phyloP scores from a whole-genome alignment of 805 yeast species.

The Saccharomycopsis guyanensis region DNA sequence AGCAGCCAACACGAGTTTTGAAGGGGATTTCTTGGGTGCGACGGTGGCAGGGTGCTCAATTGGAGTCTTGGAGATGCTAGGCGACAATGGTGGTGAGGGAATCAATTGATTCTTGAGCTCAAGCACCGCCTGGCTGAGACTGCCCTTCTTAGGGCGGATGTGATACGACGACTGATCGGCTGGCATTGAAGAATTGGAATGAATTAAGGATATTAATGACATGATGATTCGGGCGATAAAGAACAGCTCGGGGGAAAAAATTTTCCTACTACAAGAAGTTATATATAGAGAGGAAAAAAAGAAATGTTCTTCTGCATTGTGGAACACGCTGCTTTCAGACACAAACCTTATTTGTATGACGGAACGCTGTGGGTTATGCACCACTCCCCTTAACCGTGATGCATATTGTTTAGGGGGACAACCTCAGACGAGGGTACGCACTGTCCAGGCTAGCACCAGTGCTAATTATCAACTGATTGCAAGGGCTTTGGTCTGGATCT shows the following conservation, averaged over 20 bases:
- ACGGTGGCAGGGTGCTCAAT: neutral
- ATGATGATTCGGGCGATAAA: neutral
- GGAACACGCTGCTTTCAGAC: neutral
- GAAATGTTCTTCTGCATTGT: neutral
- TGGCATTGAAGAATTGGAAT: constrained; percentile 3
- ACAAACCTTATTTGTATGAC: neutral
- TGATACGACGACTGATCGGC: neutral
- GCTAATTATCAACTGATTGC: no score
- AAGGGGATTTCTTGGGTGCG: neutral
- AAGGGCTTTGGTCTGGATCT: no score
- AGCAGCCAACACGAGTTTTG: constrained; percentile 12
- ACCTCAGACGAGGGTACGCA: neutral
- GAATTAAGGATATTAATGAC: neutral
- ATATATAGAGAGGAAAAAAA: constrained; percentile 1
- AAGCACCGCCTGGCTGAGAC: neutral
- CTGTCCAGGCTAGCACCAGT: no score
- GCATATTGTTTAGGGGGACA: neutral
- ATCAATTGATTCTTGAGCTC: constrained; percentile 26
- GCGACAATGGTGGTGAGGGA: constrained; percentile 41
- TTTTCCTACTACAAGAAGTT: neutral
- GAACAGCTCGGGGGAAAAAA: neutral
- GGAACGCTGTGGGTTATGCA: neutral
- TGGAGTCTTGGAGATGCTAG: constrained; percentile 27
- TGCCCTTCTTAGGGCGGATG: neutral
- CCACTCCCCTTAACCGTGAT: neutral